Conservation (phyloP, 164 flowering plant genomes). For the Vitis rotundifolia region DNA sequence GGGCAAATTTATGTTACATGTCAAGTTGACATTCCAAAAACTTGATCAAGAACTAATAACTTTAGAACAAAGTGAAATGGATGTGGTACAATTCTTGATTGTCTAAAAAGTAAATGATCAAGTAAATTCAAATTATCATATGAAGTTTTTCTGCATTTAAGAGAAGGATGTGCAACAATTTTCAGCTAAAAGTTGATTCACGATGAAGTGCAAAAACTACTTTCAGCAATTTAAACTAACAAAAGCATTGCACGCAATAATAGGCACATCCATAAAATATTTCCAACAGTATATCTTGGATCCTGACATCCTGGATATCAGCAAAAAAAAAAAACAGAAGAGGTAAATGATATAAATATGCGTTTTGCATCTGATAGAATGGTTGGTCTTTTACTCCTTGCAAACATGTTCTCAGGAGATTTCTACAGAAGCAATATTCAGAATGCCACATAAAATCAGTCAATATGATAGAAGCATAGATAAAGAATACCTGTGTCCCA, state of each 20-base stretch:
- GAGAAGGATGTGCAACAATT: no score
- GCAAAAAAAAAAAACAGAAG: background rate
- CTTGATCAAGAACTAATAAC: no score
- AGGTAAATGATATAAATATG: background rate
- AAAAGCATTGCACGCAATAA: background rate
- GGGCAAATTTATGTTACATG: no score
- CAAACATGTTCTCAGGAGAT: background rate
- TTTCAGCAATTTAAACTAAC: background rate
- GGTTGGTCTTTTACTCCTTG: background rate
- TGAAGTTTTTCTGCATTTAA: no score
- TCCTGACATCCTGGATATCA: background rate
- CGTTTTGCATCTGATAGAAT: background rate
- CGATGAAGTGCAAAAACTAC: background rate
- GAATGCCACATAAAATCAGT: background rate
- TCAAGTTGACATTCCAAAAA: no score
- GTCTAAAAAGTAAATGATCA: no score
- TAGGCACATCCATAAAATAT: background rate
- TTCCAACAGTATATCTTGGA: background rate
- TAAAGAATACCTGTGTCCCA: constrained; percentile 48
- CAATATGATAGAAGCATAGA: background rate
- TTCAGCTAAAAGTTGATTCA: no score
- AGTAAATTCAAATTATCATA: no score
- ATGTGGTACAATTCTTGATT: no score
- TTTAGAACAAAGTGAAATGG: no score
- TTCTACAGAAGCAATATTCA: background rate